Conservation (phyloP, 2,329 filamentous ascomycete species). For the Neopestalotiopsis rosae region DNA sequence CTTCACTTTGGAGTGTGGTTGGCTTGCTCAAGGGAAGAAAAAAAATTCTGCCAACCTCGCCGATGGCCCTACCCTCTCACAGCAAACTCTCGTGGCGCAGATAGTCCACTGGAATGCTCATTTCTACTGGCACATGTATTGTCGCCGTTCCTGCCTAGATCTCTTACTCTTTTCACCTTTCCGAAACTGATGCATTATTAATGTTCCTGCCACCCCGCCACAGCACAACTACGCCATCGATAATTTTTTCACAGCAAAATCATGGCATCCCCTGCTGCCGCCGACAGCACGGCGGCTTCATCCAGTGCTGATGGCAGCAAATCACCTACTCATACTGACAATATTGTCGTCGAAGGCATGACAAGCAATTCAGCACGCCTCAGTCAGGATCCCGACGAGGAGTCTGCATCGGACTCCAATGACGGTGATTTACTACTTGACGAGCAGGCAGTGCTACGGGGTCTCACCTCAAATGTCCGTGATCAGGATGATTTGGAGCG, state of each 20-base stretch:
- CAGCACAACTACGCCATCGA: neutral
- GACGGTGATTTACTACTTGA: slow-evolving; percentile 41
- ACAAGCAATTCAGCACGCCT: neutral
- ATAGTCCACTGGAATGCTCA: neutral
- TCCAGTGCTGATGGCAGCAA: no score
- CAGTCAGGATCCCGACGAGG: neutral
- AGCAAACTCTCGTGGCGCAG: neutral
- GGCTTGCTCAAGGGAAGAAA: neutral
- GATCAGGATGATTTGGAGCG: slow-evolving; percentile 91
- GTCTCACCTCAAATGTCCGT: slow-evolving; percentile 72
- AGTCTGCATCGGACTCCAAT: neutral
- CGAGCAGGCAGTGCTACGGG: slow-evolving; percentile 65
- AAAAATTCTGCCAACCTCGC: no score
- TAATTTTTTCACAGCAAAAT: neutral
- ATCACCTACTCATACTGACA: no score
- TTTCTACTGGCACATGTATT: neutral
- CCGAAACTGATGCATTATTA: neutral
- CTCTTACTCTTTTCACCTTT: neutral
- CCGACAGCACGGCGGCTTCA: neutral
- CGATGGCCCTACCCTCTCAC: no score
- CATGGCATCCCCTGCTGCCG: neutral
- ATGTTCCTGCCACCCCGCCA: neutral
- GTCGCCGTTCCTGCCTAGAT: neutral
- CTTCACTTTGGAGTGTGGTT: neutral
- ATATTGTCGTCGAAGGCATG: neutral